Evolutionary conservation across 768 basidiomycete species (phyloP).

Genomic region (Obba rivulosa): DNA sequence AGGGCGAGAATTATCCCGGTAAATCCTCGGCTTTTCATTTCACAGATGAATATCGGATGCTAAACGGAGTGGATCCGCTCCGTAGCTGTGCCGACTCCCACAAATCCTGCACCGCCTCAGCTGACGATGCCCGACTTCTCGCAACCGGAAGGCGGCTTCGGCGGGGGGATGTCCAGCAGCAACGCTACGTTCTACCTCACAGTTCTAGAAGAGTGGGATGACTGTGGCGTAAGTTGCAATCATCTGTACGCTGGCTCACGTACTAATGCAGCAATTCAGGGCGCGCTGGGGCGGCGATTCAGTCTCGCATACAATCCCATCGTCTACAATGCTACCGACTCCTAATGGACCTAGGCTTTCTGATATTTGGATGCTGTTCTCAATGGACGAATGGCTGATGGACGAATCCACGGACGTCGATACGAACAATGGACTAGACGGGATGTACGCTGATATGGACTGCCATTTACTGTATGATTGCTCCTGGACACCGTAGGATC

Average conservation of each 20-base stretch:
- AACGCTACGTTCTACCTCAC: conserved; percentile 31
- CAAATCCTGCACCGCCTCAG: conserved; percentile 31
- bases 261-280: conserved; percentile 7
- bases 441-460: too few relatives aligned
- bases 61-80: neutral
- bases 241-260: neutral
- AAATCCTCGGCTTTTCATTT: conserved; percentile 9
- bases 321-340: conserved; percentile 20
- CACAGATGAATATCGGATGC: neutral
- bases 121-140: conserved; percentile 45
- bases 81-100: conserved; percentile 38
- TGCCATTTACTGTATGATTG: too few relatives aligned
- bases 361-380: too few relatives aligned
- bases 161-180: conserved; percentile 25
- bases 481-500: too few relatives aligned
- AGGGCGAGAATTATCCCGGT: conserved; percentile 41
- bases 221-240: conserved; percentile 25
- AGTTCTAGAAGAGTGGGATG: conserved; percentile 40
- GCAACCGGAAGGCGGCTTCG: conserved; percentile 34
- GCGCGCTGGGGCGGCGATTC: conserved; percentile 16
- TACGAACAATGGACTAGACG: neutral
- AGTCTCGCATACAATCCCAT: conserved; percentile 14
- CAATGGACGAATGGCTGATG: too few relatives aligned
- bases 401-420: too few relatives aligned
- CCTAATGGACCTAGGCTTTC: too few relatives aligned